A percentile compares a stretch with the other conserved stretches of the same genome.
These are phyloP conservation scores for Licmophora abbreviata DNA, from an alignment of 108 stramenopile genomes.

Conservation along the genomic window DNA sequence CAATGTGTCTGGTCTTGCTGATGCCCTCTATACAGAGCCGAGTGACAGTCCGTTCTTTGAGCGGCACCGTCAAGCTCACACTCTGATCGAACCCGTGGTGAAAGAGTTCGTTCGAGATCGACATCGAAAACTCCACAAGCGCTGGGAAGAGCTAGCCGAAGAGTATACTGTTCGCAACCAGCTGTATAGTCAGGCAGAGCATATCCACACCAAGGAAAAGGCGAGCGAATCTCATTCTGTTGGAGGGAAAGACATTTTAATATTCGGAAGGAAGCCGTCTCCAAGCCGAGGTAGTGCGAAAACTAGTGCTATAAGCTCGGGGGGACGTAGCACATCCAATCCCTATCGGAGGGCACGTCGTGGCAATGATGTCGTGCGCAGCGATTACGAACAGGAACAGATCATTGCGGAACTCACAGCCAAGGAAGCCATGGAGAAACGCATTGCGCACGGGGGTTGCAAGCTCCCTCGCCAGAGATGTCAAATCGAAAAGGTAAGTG, in stretches of 20 bases:
- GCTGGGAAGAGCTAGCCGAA: slow-evolving; percentile 57
- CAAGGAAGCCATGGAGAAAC: slow-evolving; percentile 78
- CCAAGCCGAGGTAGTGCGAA: background rate
- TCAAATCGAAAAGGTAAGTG: slow-evolving; percentile 55
- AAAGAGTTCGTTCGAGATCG: slow-evolving; percentile 59
- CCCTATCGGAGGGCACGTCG: slow-evolving; percentile 77
- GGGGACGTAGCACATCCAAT: slow-evolving; percentile 46
- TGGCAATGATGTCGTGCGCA: slow-evolving; percentile 61
- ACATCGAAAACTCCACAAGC: slow-evolving; percentile 35
- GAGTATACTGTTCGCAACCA: slow-evolving; percentile 63
- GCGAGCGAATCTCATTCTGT: background rate
- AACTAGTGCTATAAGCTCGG: slow-evolving; percentile 1
- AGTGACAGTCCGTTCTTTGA: slow-evolving; percentile 54
- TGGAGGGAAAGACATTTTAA: slow-evolving; percentile 11
- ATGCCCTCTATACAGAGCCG: slow-evolving; percentile 72
- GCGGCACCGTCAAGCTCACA: slow-evolving; percentile 34
- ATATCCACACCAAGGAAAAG: slow-evolving; percentile 3
- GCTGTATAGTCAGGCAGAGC: slow-evolving; percentile 32
- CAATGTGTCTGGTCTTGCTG: slow-evolving; percentile 54
- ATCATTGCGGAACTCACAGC: slow-evolving; percentile 83
- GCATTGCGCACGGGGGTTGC: slow-evolving; percentile 72
- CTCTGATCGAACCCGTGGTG: slow-evolving; percentile 40
- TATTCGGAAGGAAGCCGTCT: slow-evolving; percentile 5
- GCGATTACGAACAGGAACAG: slow-evolving; percentile 87
- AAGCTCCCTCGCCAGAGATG: slow-evolving; percentile 57